Conservation (phyloP, 164 flowering plant genomes). For the Amborella trichopoda region DNA sequence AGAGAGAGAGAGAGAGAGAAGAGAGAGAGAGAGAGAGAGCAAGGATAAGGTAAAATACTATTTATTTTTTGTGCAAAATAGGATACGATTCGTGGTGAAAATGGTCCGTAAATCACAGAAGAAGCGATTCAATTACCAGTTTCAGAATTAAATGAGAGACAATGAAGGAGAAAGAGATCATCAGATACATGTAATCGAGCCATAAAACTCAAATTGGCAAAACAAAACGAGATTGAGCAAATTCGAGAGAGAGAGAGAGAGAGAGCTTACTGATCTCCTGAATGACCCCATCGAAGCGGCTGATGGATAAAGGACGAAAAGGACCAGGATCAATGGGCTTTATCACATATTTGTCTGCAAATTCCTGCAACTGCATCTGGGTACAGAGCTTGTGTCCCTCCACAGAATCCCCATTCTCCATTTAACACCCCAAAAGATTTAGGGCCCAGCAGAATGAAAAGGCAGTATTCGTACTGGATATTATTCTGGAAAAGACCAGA, state of each 20-base stretch:
- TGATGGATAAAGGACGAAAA: conserved; percentile 39
- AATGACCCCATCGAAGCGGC: conserved; percentile 49
- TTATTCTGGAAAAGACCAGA: too few relatives aligned
- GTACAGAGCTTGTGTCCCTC: conserved; percentile 46
- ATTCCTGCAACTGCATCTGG: conserved; percentile 58
- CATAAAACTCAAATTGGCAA: not conserved
- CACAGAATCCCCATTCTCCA: not conserved
- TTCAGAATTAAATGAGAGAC: not conserved
- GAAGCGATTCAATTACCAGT: not conserved
- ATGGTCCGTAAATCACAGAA: not conserved
- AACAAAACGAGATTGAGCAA: not conserved
- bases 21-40: too few relatives aligned
- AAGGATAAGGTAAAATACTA: too few relatives aligned
- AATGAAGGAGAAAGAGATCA: not conserved
- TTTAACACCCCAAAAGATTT: too few relatives aligned
- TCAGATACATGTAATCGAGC: not conserved
- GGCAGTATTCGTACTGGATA: too few relatives aligned
- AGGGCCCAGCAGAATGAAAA: too few relatives aligned
- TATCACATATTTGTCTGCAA: conserved; percentile 54
- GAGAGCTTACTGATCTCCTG: conserved; percentile 23
- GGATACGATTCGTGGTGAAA: too few relatives aligned
- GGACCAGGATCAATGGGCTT: conserved; percentile 29
- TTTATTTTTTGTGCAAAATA: too few relatives aligned
- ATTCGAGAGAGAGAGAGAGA: not conserved
- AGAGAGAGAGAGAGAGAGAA: too few relatives aligned